Conservation (phyloP, 2,329 filamentous ascomycete species). For the Nectriaceae sp. region DNA sequence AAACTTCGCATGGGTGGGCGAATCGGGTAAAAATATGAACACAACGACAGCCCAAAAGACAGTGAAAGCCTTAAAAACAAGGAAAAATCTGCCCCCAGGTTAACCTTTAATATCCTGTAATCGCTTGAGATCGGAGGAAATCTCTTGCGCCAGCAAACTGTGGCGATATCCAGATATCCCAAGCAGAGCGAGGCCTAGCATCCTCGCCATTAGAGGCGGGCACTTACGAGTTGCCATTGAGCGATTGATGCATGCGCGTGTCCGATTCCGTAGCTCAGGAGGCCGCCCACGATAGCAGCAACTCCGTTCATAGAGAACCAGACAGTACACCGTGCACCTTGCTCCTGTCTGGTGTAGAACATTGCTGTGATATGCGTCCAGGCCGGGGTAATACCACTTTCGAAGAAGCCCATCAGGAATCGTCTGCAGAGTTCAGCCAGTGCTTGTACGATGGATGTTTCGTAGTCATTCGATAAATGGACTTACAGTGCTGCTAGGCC, state of each 20-base stretch:
- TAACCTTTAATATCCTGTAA: too few species aligned
- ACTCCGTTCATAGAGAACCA: constrained; percentile 20
- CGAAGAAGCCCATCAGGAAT: constrained; percentile 18
- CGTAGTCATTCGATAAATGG: not conserved
- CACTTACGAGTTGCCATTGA: not conserved
- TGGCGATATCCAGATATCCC: too few species aligned
- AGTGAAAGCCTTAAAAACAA: not conserved
- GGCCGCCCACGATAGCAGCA: constrained; percentile 20
- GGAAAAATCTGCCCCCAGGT: too few species aligned
- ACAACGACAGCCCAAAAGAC: not conserved
- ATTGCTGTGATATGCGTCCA: constrained; percentile 21
- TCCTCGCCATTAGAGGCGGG: too few species aligned
- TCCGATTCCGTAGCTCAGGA: constrained; percentile 22
- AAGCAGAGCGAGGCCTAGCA: too few species aligned
- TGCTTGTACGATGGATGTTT: not conserved
- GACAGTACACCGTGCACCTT: constrained; percentile 19
- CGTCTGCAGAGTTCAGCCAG: too few species aligned
- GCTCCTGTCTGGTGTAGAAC: constrained; percentile 22
- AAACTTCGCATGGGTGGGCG: not conserved
- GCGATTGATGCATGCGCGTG: constrained; percentile 8
- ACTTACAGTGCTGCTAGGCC: constrained; percentile 19
- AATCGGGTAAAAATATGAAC: not conserved
- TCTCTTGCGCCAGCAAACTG: too few species aligned
- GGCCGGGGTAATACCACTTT: constrained; percentile 14
- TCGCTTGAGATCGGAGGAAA: too few species aligned